These are phyloP conservation scores for Castanea mollissima DNA, from an alignment of 306 rosid genomes.

Conservation along the genomic window DNA sequence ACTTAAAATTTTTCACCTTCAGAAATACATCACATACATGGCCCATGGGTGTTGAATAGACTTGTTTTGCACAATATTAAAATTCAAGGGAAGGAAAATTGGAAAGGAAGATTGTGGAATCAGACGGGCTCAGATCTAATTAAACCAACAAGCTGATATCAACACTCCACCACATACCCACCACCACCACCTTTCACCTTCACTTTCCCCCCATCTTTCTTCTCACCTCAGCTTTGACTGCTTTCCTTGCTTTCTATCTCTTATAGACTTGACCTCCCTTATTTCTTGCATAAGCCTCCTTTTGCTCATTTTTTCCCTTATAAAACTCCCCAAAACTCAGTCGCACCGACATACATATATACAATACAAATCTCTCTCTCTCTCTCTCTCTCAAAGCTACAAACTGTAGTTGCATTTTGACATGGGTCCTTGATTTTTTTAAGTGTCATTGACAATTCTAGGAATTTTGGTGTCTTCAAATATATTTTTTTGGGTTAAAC, in stretches of 20 bases:
- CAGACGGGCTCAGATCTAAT: constrained; percentile 41
- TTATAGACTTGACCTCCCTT: constrained; percentile 28
- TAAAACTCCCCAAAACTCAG: constrained; percentile 21
- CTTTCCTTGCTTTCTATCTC: constrained; percentile 29
- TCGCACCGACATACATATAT: constrained; percentile 14
- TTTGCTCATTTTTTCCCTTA: constrained; percentile 7
- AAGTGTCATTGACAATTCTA: constrained; percentile 9
- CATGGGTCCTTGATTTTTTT: neutral
- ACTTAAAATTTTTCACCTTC: neutral
- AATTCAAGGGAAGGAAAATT: constrained; percentile 17
- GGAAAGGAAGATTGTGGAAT: neutral
- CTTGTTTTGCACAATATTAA: constrained; percentile 21
- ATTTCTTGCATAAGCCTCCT: constrained; percentile 15
- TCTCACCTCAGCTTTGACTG: constrained; percentile 27
- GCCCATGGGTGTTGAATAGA: constrained; percentile 30
- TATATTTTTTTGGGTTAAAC: neutral
- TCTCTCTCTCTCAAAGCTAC: neutral
- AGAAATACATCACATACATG: constrained; percentile 7
- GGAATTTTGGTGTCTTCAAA: neutral
- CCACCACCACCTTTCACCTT: constrained; percentile 6
- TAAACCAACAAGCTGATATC: constrained; percentile 40
- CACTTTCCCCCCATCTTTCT: constrained; percentile 20
- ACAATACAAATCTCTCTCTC: neutral
- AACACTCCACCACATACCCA: constrained; percentile 40
- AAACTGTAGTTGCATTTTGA: constrained; percentile 7